These are phyloP conservation scores for Crithidia mellificae DNA, from an alignment of 208 protist genomes.

Conservation along the genomic window DNA sequence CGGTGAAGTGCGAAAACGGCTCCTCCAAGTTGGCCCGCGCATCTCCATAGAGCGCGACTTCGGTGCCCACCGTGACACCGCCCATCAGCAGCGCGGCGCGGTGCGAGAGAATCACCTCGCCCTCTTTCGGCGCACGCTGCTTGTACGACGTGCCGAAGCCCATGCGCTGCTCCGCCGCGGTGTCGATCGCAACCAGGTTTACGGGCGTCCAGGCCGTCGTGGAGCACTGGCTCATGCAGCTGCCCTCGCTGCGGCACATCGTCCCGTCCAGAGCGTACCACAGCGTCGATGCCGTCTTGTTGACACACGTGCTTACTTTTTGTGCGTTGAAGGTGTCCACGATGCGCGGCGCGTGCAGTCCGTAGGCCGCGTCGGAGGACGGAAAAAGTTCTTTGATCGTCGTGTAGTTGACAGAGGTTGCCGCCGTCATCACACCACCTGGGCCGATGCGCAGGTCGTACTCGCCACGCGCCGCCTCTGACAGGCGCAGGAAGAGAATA, in stretches of 20 bases:
- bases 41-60: slow-evolving; percentile 34
- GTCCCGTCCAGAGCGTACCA: slow-evolving; percentile 15
- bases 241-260: neutral
- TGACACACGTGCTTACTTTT: slow-evolving; percentile 6
- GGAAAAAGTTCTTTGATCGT: slow-evolving; percentile 28
- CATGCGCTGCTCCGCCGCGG: slow-evolving; percentile 38
- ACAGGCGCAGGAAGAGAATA: slow-evolving; percentile 68
- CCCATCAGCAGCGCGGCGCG: slow-evolving; percentile 24
- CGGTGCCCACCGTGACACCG: slow-evolving; percentile 31
- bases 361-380: slow-evolving; percentile 18
- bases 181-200: slow-evolving; percentile 26
- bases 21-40: slow-evolving; percentile 10
- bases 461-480: slow-evolving; percentile 42
- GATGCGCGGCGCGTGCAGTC: slow-evolving; percentile 38
- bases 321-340: slow-evolving; percentile 12
- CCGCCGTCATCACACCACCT: slow-evolving; percentile 33
- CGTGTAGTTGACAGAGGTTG: slow-evolving; percentile 59
- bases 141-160: slow-evolving; percentile 35
- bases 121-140: neutral
- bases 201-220: neutral
- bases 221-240: slow-evolving; percentile 24
- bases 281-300: slow-evolving; percentile 12
- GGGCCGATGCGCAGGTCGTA: slow-evolving; percentile 52
- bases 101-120: slow-evolving; percentile 27
- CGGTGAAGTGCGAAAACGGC: slow-evolving; percentile 7